Evolutionary conservation across 2,329 filamentous ascomycete genomes (phyloP).

Genomic region (Blumeriella jaapii): DNA sequence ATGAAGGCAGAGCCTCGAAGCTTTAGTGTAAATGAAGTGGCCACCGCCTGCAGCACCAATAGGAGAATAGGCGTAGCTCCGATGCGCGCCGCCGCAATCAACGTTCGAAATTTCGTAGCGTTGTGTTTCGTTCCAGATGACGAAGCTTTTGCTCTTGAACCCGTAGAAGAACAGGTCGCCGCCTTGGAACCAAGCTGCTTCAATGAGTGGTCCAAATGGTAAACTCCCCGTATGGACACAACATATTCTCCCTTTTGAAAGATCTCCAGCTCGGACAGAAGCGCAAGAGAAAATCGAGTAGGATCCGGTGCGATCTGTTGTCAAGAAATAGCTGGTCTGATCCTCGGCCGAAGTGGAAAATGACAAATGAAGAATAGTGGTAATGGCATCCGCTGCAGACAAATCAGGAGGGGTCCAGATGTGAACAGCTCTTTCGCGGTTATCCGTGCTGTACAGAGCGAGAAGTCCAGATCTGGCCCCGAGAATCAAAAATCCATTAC

Average conservation of each 20-base stretch:
- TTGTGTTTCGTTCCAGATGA: slow-evolving; percentile 67
- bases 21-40: slow-evolving; percentile 65
- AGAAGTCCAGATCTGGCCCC: slow-evolving; percentile 46
- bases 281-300: slow-evolving; percentile 47
- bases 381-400: slow-evolving; percentile 49
- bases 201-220: slow-evolving; percentile 65
- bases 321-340: slow-evolving; percentile 42
- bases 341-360: not conserved
- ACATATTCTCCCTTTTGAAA: slow-evolving; percentile 7
- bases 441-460: slow-evolving; percentile 32
- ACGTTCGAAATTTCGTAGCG: slow-evolving; percentile 60
- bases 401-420: slow-evolving; percentile 10
- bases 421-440: slow-evolving; percentile 3
- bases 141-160: slow-evolving; percentile 68
- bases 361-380: slow-evolving; percentile 44
- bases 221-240: slow-evolving; percentile 56
- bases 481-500: slow-evolving; percentile 32
- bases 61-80: slow-evolving; percentile 52
- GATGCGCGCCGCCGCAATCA: slow-evolving; percentile 76
- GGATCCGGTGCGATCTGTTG: slow-evolving; percentile 65
- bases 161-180: slow-evolving; percentile 61
- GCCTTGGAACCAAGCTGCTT: slow-evolving; percentile 52
- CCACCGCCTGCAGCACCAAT: slow-evolving; percentile 28
- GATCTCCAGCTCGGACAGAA: not conserved
- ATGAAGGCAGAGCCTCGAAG: slow-evolving; percentile 38